These are phyloP conservation scores for Penicillium flavigenum DNA, from an alignment of 495 filamentous ascomycete species.

Conservation along the genomic window DNA sequence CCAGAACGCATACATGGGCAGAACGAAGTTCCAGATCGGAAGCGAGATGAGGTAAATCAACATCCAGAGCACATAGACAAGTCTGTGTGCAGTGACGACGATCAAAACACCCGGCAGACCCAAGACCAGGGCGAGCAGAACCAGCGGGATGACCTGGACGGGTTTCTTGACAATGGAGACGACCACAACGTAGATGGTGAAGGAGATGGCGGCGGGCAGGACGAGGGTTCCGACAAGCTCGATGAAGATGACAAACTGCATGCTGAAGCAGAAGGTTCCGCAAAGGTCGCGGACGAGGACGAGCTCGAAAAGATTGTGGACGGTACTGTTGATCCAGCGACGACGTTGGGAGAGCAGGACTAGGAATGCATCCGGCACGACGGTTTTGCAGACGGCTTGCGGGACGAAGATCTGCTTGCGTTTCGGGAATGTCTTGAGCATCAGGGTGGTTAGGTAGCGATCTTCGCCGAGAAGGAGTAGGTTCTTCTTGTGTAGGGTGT, in stretches of 20 bases:
- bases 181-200: constrained; percentile 93
- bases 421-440: constrained; percentile 99
- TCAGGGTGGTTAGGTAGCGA: constrained; percentile 93
- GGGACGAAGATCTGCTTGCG: constrained; percentile 98
- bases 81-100: constrained; percentile 91
- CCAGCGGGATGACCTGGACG: constrained; percentile 87
- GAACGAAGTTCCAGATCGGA: constrained; percentile 96
- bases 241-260: constrained; percentile 98
- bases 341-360: constrained; percentile 92
- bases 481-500: constrained; percentile 98
- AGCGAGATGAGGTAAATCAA: constrained; percentile 89
- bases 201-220: constrained; percentile 90
- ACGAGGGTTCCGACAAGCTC: constrained; percentile 94
- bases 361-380: constrained; percentile 88
- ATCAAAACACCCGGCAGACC: constrained; percentile 92
- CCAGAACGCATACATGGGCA: constrained; percentile 96
- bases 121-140: constrained; percentile 88
- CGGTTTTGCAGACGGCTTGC: constrained; percentile 97
- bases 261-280: constrained; percentile 99
- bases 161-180: constrained; percentile 80
- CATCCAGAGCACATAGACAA: constrained; percentile 97
- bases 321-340: constrained; percentile 99
- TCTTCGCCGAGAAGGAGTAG: constrained; percentile 93
- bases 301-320: constrained; percentile 98
- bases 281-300: constrained; percentile 94